Conservation (phyloP, 106 monocot genomes). For the Acorus calamus region DNA sequence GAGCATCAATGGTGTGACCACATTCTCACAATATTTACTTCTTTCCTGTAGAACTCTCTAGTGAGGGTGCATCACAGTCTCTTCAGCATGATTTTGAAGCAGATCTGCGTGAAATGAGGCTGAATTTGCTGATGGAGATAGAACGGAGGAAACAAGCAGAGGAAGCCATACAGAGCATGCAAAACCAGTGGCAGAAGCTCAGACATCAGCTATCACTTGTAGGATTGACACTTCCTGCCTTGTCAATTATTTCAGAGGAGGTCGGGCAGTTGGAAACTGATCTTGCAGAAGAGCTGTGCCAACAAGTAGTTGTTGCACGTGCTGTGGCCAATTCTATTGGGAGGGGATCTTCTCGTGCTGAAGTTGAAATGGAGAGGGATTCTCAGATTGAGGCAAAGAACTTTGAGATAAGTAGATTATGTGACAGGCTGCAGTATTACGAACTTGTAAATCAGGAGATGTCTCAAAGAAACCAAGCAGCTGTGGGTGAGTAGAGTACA, state of each 20-base stretch:
- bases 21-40: too few species aligned
- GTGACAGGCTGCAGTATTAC: slow-evolving; percentile 63
- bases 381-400: slow-evolving; percentile 47
- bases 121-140: slow-evolving; percentile 58
- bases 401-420: slow-evolving; percentile 55
- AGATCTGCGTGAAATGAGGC: slow-evolving; percentile 53
- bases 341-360: slow-evolving; percentile 43
- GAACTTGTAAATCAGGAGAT: slow-evolving; percentile 71
- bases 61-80: too few species aligned
- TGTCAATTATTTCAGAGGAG: slow-evolving; percentile 11
- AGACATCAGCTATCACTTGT: slow-evolving; percentile 44
- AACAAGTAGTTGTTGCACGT: slow-evolving; percentile 37
- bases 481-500: slow-evolving; percentile 39
- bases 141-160: slow-evolving; percentile 76
- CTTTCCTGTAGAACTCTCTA: too few species aligned
- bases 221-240: slow-evolving; percentile 35
- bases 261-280: slow-evolving; percentile 10
- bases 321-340: slow-evolving; percentile 37
- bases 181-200: slow-evolving; percentile 42
- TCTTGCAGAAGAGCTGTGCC: slow-evolving; percentile 37
- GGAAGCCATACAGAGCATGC: slow-evolving; percentile 36
- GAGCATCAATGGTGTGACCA: too few species aligned
- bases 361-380: slow-evolving; percentile 38
- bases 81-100: slow-evolving; percentile 14
- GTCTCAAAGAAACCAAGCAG: slow-evolving; percentile 76